Conservation (phyloP, 768 basidiomycete species). For the Lactifluus rugatus region DNA sequence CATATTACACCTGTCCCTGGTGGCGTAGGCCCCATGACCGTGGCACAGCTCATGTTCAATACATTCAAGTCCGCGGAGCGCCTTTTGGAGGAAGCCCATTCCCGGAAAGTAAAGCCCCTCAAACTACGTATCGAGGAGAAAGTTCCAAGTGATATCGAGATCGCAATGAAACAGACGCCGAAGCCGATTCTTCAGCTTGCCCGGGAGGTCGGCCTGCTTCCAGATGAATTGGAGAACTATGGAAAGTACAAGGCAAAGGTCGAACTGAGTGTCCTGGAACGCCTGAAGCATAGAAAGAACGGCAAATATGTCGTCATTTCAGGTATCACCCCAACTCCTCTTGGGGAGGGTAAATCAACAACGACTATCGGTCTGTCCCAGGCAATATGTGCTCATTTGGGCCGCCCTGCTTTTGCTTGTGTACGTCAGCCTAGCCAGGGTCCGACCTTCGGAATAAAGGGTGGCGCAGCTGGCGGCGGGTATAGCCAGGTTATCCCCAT, state of each 20-base stretch:
- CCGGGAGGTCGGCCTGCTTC: constrained; percentile 74
- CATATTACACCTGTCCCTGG: constrained; percentile 97
- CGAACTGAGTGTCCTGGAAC: constrained; percentile 78
- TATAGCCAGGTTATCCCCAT: constrained; percentile 99
- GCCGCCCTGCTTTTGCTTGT: constrained; percentile 89
- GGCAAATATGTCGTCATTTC: constrained; percentile 97
- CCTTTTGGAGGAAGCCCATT: constrained; percentile 58
- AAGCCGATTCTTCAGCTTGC: constrained; percentile 82
- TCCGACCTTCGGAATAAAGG: constrained; percentile 98
- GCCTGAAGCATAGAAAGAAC: constrained; percentile 74
- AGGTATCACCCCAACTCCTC: constrained; percentile 92
- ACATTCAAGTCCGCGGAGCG: constrained; percentile 78
- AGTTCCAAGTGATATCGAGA: constrained; percentile 95
- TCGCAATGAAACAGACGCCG: constrained; percentile 89
- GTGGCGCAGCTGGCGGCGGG: constrained; percentile 95
- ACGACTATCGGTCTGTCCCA: constrained; percentile 96
- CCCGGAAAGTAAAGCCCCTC: constrained; percentile 67
- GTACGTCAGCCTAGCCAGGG: constrained; percentile 98
- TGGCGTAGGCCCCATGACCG: constrained; percentile 99
- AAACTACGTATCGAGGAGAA: constrained; percentile 70
- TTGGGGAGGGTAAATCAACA: constrained; percentile 98
- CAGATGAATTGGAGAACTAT: constrained; percentile 86
- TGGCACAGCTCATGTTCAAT: constrained; percentile 96
- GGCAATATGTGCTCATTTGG: constrained; percentile 89
- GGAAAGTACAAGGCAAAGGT: constrained; percentile 98